Base-by-base conservation (phyloP, 106 monocot genomes). In the Gastrodia elata region DNA sequence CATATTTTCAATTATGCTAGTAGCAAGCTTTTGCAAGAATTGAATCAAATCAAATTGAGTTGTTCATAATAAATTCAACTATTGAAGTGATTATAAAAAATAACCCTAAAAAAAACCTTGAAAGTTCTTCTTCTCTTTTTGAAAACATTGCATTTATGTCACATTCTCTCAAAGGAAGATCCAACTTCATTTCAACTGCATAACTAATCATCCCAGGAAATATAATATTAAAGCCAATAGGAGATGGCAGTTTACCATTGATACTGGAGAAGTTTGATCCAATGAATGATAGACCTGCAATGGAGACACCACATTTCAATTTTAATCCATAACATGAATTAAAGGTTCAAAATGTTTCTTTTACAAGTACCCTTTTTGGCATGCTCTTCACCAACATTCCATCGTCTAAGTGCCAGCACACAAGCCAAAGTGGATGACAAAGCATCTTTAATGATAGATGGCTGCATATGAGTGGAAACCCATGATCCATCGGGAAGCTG, bases 211-310 rank as follows among this genome's bases (percentile, higher is more conserved):
- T 86, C 27, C 84, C 72, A 77, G 90, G 84, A 77, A 93, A 93
- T 81, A 88, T 97, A 55, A 97, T 85, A 80, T 75, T 74, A 73
- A 93, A 97, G 35, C 97, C 97, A 77, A 97, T 74, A 49, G 97
- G 97, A 77, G 90, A 76, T 56, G 33, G 43, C 25, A 81, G 76
- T 24, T 86, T 55, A 48, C 83, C 84, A 85, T 88, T 73, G 64
- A 73, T 77, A 46, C 73, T 38, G 59, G 15, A 82, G 24, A 81
- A 88, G 69, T 97, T 88, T 65, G 83, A 77, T 64, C 65, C 67
- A 52, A 97, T 84, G 73, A 82, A 93, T 4, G 73, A 26, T 26
- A 97, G 78, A n/a, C 96, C 96, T 97, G 84, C 77, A 88, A 70
- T 28, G 34, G 35, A 58, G 8, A 75, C 5, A 75, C 39, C 27